A percentile compares a stretch with the other conserved stretches of the same genome.
phyloP scores from a whole-genome alignment of 2,329 filamentous ascomycete species.

The Pseudopithomyces chartarum region DNA sequence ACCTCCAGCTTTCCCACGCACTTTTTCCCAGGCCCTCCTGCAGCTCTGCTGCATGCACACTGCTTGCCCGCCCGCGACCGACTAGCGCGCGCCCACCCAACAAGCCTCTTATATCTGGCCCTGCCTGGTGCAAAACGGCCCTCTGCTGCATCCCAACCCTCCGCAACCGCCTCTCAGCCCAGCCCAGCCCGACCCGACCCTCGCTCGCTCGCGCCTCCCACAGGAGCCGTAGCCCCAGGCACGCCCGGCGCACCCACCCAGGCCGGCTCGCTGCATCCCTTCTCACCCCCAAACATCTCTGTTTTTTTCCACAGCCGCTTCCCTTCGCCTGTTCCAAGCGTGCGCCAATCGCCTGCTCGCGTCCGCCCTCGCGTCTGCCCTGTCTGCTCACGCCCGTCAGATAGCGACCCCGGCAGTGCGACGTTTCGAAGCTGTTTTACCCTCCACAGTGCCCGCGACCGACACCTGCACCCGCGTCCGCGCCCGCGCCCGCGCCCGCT shows the following conservation, averaged over 20 bases:
- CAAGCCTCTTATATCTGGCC: constrained; percentile 9
- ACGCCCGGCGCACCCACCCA: neutral
- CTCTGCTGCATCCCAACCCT: constrained; percentile 5
- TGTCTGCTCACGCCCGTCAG: constrained; percentile 16
- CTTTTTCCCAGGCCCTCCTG: constrained; percentile 20
- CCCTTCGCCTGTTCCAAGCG: constrained; percentile 18
- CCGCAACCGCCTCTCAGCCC: constrained; percentile 13
- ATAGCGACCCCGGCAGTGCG: constrained; percentile 28
- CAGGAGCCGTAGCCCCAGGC: constrained; percentile 7
- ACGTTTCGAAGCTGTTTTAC: constrained; percentile 45
- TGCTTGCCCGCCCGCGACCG: constrained; percentile 20
- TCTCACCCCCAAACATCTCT: constrained; percentile 18
- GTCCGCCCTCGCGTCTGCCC: constrained; percentile 22
- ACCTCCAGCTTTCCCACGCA: constrained; percentile 22
- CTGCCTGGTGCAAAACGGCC: constrained; percentile 6
- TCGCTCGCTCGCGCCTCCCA: constrained; percentile 7
- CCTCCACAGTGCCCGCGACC: constrained; percentile 18
- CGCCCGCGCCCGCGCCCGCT: constrained; percentile 21
- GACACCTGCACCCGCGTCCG: constrained; percentile 7
- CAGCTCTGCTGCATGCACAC: constrained; percentile 32
- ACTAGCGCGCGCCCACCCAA: constrained; percentile 31
- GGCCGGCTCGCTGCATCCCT: constrained; percentile 18
- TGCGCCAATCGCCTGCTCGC: constrained; percentile 30
- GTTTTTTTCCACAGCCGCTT: constrained; percentile 13
- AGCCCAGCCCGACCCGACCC: constrained; percentile 6